These are phyloP conservation scores for Clarireedia homoeocarpa DNA, from an alignment of 2,329 filamentous ascomycete genomes.

Conservation along the genomic window DNA sequence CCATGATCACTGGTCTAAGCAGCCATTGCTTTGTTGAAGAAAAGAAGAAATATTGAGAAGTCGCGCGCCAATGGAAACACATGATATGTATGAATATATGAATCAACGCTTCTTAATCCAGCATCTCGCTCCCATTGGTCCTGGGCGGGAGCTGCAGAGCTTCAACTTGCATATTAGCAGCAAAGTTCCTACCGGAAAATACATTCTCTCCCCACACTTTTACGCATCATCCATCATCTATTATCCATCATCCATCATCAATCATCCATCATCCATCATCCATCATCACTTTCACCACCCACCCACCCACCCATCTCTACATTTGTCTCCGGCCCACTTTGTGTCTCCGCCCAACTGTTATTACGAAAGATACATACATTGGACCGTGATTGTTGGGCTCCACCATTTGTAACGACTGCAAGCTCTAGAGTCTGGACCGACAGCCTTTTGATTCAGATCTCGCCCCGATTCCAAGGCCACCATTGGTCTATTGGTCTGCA, in stretches of 20 bases:
- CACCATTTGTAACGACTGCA: not conserved
- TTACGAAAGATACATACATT: not conserved
- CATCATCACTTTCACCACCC: not conserved
- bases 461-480: not conserved
- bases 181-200: conserved; percentile 5
- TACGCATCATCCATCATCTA: not conserved
- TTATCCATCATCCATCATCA: not conserved
- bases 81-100: not conserved
- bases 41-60: conserved; percentile 4
- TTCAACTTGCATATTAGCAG: conserved; percentile 4
- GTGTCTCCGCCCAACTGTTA: not conserved
- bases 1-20: too few relatives aligned
- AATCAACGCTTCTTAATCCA: not conserved
- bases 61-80: not conserved
- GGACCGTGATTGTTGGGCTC: not conserved
- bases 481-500: too few relatives aligned
- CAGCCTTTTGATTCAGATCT: not conserved
- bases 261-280: not conserved
- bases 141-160: not conserved
- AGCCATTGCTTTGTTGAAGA: not conserved
- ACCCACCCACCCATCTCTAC: not conserved
- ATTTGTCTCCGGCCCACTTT: not conserved
- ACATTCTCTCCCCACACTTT: conserved; percentile 7
- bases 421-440: not conserved
- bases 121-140: not conserved